A percentile compares a stretch with the other conserved stretches of the same genome.
Evolutionary conservation across 805 yeast species (phyloP).

Genomic region (Kuraishia molischiana): DNA sequence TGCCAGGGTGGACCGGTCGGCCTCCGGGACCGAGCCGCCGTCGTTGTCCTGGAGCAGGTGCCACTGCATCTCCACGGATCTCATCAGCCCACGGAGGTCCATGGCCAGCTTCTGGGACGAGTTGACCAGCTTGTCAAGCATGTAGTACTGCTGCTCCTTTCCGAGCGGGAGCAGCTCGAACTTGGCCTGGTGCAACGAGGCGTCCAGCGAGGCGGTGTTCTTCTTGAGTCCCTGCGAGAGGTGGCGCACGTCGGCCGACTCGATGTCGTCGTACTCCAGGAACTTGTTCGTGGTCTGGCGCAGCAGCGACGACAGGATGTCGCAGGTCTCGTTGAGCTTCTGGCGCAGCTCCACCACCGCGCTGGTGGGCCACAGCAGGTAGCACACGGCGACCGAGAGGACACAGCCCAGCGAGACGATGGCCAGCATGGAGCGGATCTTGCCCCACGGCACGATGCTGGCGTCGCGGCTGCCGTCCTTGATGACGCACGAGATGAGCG

Average conservation of each 20-base stretch:
- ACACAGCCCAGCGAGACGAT: slow-evolving; percentile 55
- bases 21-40: not conserved
- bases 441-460: slow-evolving; percentile 43
- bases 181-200: slow-evolving; percentile 44
- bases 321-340: slow-evolving; percentile 39
- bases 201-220: slow-evolving; percentile 27
- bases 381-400: slow-evolving; percentile 51
- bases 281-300: slow-evolving; percentile 38
- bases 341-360: slow-evolving; percentile 38
- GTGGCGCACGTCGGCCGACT: slow-evolving; percentile 25
- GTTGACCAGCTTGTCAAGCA: slow-evolving; percentile 35
- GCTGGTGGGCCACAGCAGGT: slow-evolving; percentile 51
- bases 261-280: slow-evolving; percentile 34
- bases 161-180: slow-evolving; percentile 52
- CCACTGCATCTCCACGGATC: slow-evolving; percentile 63
- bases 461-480: slow-evolving; percentile 63
- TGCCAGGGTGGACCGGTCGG: slow-evolving; percentile 13
- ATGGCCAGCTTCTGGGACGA: slow-evolving; percentile 42
- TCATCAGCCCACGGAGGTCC: slow-evolving; percentile 56
- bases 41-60: slow-evolving; percentile 30
- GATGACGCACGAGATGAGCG: slow-evolving; percentile 59
- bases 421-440: slow-evolving; percentile 41
- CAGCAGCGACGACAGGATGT: slow-evolving; percentile 39
- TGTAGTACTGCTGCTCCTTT: slow-evolving; percentile 38
- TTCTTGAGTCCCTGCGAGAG: slow-evolving; percentile 28